Evolutionary conservation across 2,329 filamentous ascomycete genomes (phyloP).

Genomic region (Capronia epimyces): DNA sequence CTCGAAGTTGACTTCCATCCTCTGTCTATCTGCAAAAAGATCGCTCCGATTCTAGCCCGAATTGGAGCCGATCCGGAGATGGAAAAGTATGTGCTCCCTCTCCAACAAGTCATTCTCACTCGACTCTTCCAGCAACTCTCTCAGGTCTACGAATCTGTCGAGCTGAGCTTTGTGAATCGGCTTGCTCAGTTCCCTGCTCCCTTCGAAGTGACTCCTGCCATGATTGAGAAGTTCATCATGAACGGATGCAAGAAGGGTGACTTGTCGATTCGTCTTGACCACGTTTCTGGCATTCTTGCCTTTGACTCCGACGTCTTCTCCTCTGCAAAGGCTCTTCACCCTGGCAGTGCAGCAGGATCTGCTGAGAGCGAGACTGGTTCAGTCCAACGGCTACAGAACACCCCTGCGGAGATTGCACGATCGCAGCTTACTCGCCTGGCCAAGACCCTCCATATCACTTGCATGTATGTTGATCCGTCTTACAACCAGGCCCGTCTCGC

Average conservation of each 20-base stretch:
- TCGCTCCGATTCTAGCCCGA: conserved; percentile 88
- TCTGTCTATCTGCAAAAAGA: conserved; percentile 97
- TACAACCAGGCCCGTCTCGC: conserved; percentile 77
- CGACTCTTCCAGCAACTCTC: conserved; percentile 98
- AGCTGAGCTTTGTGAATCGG: conserved; percentile 85
- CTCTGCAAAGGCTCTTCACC: conserved; percentile 84
- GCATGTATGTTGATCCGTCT: conserved; percentile 87
- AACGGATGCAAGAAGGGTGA: conserved; percentile 99
- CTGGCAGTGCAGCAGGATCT: conserved; percentile 76
- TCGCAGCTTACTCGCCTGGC: conserved; percentile 88
- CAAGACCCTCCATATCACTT: conserved; percentile 85
- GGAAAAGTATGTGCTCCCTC: conserved; percentile 90
- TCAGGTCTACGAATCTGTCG: conserved; percentile 97
- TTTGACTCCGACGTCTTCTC: conserved; percentile 99
- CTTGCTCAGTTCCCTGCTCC: conserved; percentile 94
- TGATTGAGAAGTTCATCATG: conserved; percentile 99
- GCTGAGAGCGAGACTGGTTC: conserved; percentile 78
- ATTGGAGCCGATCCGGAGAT: conserved; percentile 92
- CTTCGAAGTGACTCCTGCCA: conserved; percentile 83
- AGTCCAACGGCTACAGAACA: conserved; percentile 94
- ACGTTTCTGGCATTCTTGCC: conserved; percentile 88
- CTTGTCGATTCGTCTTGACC: conserved; percentile 89
- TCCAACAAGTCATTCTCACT: conserved; percentile 97
- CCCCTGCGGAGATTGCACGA: conserved; percentile 93
- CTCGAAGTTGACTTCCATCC: conserved; percentile 99